Evolutionary conservation across 139 green algal species (phyloP).

Genomic region (Chlamydomonas incerta): DNA sequence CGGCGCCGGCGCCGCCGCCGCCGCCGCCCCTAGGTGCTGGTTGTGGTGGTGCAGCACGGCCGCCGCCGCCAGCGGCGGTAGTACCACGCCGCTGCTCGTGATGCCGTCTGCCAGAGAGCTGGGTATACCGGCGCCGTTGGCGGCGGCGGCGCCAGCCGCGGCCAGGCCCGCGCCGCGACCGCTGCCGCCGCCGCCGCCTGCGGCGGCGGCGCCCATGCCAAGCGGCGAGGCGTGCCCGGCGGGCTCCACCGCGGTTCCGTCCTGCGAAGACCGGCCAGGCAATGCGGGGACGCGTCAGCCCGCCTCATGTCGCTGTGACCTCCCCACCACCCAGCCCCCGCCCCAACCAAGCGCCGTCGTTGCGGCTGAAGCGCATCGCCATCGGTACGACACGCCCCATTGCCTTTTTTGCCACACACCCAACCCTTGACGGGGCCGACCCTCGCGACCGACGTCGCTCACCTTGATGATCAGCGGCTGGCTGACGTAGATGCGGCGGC

Average conservation of each 20-base stretch:
- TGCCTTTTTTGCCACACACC: too few species aligned
- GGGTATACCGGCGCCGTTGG: not conserved
- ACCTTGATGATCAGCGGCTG: not conserved
- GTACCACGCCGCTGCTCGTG: not conserved
- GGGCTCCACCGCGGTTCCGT: constrained; percentile 1
- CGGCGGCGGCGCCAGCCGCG: not conserved
- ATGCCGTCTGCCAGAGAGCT: not conserved
- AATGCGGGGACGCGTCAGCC: too few species aligned
- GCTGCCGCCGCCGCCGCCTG: not conserved
- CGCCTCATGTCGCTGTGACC: too few species aligned
- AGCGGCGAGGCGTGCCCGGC: not conserved
- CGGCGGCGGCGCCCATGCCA: not conserved
- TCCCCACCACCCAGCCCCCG: too few species aligned
- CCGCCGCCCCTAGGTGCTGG: not conserved
- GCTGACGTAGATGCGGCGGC: not conserved
- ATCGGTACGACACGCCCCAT: too few species aligned
- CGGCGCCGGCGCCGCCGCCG: too few species aligned
- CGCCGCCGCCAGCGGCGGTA: constrained; percentile 3
- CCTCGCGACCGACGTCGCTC: too few species aligned
- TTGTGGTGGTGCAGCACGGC: constrained; percentile 16
- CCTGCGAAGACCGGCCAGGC: not conserved
- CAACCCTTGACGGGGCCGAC: too few species aligned
- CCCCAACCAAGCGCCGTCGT: too few species aligned
- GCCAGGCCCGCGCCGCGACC: not conserved
- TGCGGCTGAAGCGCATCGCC: too few species aligned